These are phyloP conservation scores for Effrenium voratum DNA, from an alignment of 73 alveolate species.

Conservation along the genomic window DNA sequence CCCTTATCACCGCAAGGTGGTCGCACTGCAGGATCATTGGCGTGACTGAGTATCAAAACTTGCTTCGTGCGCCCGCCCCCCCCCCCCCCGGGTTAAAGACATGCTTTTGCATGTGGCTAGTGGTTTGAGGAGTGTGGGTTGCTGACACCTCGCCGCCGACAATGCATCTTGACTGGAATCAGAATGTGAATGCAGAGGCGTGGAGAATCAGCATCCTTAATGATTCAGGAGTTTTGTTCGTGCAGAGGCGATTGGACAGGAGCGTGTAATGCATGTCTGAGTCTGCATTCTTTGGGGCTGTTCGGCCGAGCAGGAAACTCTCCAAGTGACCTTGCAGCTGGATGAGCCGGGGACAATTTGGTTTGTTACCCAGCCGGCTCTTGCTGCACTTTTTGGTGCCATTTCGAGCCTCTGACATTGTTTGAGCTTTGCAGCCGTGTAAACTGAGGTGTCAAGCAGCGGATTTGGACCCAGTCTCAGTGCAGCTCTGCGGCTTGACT, in stretches of 20 bases:
- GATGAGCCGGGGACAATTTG: slow-evolving; percentile 74
- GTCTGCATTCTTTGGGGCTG: background rate
- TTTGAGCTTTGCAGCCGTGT: background rate
- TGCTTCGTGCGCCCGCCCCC: background rate
- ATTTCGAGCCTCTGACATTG: background rate
- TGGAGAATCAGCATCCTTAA: too few relatives aligned
- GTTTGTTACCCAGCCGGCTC: background rate
- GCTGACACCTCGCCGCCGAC: slow-evolving; percentile 57
- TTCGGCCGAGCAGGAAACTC: background rate
- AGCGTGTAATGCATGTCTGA: background rate
- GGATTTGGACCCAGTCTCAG: background rate
- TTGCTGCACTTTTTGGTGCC: background rate
- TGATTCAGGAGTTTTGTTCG: slow-evolving; percentile 57
- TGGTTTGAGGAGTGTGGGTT: slow-evolving; percentile 43
- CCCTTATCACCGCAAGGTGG: slow-evolving; percentile 67
- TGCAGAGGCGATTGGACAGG: slow-evolving; percentile 53
- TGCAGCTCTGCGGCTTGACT: too few relatives aligned
- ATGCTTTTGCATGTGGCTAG: too few relatives aligned
- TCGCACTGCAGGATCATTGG: slow-evolving; percentile 75
- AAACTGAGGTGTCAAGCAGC: slow-evolving; percentile 52
- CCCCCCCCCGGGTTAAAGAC: background rate
- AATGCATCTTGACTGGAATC: too few relatives aligned
- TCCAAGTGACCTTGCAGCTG: slow-evolving; percentile 39
- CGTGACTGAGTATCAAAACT: too few relatives aligned
- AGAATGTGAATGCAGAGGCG: too few relatives aligned